Conservation (phyloP, 345 rosid genomes). For the Orychophragmus violaceus region DNA sequence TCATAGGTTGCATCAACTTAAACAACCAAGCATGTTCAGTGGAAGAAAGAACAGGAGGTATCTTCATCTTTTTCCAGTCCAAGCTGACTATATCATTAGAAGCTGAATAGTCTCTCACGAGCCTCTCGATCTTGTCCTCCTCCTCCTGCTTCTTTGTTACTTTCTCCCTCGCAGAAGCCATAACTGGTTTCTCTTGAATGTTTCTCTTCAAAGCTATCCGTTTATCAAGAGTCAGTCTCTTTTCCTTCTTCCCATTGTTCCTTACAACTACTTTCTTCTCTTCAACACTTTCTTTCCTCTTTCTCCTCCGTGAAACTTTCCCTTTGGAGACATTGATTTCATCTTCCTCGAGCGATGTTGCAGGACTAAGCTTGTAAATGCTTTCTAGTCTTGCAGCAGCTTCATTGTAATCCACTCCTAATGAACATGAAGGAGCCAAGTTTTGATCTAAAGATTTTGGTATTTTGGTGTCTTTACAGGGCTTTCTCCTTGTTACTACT, state of each 20-base stretch:
- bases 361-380: conserved; percentile 72
- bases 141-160: conserved; percentile 29
- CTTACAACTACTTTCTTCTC: conserved; percentile 43
- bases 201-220: conserved; percentile 51
- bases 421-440: conserved; percentile 33
- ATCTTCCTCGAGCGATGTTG: conserved; percentile 32
- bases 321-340: conserved; percentile 24
- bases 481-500: conserved; percentile 41
- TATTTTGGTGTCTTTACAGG: conserved; percentile 29
- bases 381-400: conserved; percentile 88
- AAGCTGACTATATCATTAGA: conserved; percentile 67
- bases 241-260: conserved; percentile 41
- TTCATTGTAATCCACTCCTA: conserved; percentile 73
- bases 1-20: conserved; percentile 90
- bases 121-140: conserved; percentile 62
- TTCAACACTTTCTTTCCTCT: conserved; percentile 34
- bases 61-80: conserved; percentile 96
- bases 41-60: conserved; percentile 84
- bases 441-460: conserved; percentile 28
- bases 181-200: conserved; percentile 29
- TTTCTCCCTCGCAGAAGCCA: conserved; percentile 21
- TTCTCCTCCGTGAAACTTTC: conserved; percentile 40
- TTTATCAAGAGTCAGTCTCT: conserved; percentile 64
- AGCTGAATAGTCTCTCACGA: conserved; percentile 63
- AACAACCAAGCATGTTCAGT: conserved; percentile 86